phyloP scores from a whole-genome alignment of 768 basidiomycete species.

The Mrakia gelida region DNA sequence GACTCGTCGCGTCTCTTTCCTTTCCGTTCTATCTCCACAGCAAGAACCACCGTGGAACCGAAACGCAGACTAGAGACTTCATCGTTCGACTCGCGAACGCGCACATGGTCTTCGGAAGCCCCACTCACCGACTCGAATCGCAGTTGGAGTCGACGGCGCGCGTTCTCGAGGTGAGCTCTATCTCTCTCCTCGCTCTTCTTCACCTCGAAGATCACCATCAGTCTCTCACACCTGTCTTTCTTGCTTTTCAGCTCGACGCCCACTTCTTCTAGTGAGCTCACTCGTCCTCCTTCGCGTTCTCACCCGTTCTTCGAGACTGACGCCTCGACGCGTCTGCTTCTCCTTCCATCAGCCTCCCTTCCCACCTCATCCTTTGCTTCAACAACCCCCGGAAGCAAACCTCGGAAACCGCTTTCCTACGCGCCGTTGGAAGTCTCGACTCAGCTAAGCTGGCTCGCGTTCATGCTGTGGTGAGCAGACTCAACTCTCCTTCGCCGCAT shows the following conservation, averaged over 20 bases:
- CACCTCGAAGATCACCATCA: too few relatives aligned
- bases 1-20: background rate
- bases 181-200: too few relatives aligned
- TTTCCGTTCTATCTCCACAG: background rate
- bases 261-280: slow-evolving; percentile 31
- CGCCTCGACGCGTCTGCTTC: too few relatives aligned
- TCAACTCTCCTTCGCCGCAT: background rate
- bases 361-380: slow-evolving; percentile 25
- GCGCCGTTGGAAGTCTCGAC: slow-evolving; percentile 21
- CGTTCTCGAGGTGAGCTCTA: background rate
- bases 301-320: too few relatives aligned
- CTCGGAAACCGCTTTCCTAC: slow-evolving; percentile 32
- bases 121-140: slow-evolving; percentile 29
- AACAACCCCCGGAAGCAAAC: slow-evolving; percentile 18
- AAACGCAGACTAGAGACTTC: slow-evolving; percentile 28
- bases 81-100: slow-evolving; percentile 33
- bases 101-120: slow-evolving; percentile 28
- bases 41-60: slow-evolving; percentile 8
- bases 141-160: slow-evolving; percentile 28
- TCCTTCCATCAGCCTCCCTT: background rate
- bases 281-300: background rate
- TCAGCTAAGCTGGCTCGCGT: slow-evolving; percentile 22
- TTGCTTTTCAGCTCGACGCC: slow-evolving; percentile 8
- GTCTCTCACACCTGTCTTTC: too few relatives aligned
- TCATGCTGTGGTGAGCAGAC: slow-evolving; percentile 14